Conservation (phyloP, 495 filamentous ascomycete genomes). For the Sordaria brevicollis region DNA sequence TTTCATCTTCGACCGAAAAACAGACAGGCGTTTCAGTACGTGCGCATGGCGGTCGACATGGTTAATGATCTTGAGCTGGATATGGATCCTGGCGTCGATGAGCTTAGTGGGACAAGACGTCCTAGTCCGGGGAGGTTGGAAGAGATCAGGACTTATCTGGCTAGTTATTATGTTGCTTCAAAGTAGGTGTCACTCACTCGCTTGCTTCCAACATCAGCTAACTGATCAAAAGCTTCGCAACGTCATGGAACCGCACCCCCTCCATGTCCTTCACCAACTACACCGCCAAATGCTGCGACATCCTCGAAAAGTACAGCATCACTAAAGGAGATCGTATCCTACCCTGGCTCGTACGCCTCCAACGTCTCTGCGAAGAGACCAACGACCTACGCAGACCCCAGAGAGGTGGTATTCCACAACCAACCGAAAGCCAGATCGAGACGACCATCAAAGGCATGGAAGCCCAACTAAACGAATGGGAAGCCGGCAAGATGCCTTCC, state of each 20-base stretch:
- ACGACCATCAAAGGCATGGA: conserved; percentile 34
- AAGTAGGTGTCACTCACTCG: conserved; percentile 14
- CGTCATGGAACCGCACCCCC: conserved; percentile 21
- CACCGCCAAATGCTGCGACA: conserved; percentile 24
- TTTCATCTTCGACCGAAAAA: conserved; percentile 39
- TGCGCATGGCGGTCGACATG: conserved; percentile 39
- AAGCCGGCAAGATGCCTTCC: conserved; percentile 21
- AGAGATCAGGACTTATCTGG: conserved; percentile 28
- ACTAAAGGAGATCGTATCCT: conserved; percentile 26
- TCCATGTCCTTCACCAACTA: conserved; percentile 21
- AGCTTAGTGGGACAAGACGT: neutral
- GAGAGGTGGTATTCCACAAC: conserved; percentile 5
- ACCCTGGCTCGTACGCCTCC: conserved; percentile 29
- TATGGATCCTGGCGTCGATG: conserved; percentile 16
- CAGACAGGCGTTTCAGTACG: conserved; percentile 31
- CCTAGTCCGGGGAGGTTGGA: conserved; percentile 17
- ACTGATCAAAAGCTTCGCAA: conserved; percentile 26
- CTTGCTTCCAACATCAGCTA: neutral
- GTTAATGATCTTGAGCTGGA: conserved; percentile 32
- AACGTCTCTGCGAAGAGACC: conserved; percentile 29
- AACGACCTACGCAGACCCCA: conserved; percentile 18
- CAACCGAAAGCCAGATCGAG: conserved; percentile 26
- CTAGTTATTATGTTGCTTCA: conserved; percentile 27
- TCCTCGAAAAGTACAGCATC: conserved; percentile 20
- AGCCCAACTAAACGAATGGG: conserved; percentile 28